These are phyloP conservation scores for Mentha longifolia DNA, from an alignment of 257 asterid genomes.

Conservation along the genomic window DNA sequence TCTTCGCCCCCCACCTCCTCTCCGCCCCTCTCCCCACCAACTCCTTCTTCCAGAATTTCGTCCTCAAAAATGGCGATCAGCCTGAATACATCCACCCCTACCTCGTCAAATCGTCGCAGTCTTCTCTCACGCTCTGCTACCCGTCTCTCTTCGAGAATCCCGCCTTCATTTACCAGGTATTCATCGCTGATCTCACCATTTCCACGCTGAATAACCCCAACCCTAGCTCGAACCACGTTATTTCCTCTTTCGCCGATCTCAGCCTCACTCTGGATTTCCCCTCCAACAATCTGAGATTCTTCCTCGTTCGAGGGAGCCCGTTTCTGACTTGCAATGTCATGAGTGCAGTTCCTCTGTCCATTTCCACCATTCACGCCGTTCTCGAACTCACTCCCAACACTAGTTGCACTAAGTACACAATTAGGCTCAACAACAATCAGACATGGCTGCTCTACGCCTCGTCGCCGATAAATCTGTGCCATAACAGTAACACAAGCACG, in stretches of 20 bases:
- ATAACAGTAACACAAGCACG: constrained; percentile 48
- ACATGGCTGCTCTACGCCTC: constrained; percentile 85
- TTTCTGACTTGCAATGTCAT: constrained; percentile 65
- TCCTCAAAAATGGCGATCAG: constrained; percentile 84
- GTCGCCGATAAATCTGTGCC: constrained; percentile 58
- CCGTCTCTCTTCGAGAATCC: constrained; percentile 64
- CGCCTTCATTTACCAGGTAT: constrained; percentile 64
- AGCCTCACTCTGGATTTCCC: constrained; percentile 82
- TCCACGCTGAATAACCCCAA: constrained; percentile 53
- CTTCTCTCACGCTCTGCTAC: constrained; percentile 67
- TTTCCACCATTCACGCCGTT: constrained; percentile 86
- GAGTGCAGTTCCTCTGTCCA: constrained; percentile 46
- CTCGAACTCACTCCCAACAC: constrained; percentile 54
- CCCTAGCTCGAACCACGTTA: constrained; percentile 52
- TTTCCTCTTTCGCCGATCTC: constrained; percentile 74
- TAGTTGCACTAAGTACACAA: too few species aligned
- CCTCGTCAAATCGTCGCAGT: constrained; percentile 58
- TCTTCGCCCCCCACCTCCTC: constrained; percentile 72
- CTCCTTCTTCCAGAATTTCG: constrained; percentile 74
- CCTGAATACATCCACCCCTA: constrained; percentile 90
- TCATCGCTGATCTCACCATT: constrained; percentile 63
- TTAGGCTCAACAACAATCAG: constrained; percentile 76
- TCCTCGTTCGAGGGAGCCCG: constrained; percentile 88
- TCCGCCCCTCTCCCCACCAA: constrained; percentile 79
- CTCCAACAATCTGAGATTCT: constrained; percentile 65